Base-by-base conservation (phyloP, 1,139 yeast genomes). In the Spathaspora sp. region DNA sequence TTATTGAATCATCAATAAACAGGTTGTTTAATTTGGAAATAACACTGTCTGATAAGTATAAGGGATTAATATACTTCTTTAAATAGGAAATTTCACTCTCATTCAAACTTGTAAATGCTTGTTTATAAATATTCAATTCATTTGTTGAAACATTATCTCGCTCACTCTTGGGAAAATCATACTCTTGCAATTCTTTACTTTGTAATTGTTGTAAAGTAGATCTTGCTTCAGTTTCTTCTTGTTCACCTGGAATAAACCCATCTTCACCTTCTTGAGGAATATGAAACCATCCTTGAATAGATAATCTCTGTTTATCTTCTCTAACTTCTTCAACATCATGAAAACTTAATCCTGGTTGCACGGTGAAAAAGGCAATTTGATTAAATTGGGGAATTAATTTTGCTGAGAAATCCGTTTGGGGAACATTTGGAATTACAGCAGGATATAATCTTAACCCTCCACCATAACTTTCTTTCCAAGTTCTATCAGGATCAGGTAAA, bases 271-370 rank as follows among this genome's bases (percentile, higher is more conserved):
- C 73, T 61, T 93, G 99, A 2, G 99, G 99, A 43, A 91, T 89
- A 63, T 95, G 99, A 63, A 93, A 95, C 99, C 99, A 95, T 0
- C 99, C 99, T 60, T 93, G 97, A 51, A 95, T 89, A 1, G 97
- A 87, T 41, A 93, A 71, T 57, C 99, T 76, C 53, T 90, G 95
- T 60, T 84, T 88, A 58, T 90, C 95, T 1, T 84, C 96, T 52
- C 86, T 80, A 2, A 95, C 99, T 63, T 95, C 99, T 66, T 95
- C 99, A 8, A 95, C 99, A 56, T 95, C 99, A 63, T 95, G 99
- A 74, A 93, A 95, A 2, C 96, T 87, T 43, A 86, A 78, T 0
- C 99, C 99, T 1, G 99, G 99, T 61, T 90, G 95, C 8, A 95
- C 98, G 2, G 88, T 86, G 74, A 95, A 95, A 61, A 93, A 89